Conservation (phyloP, 257 asterid species). For the Scutellaria galericulata region DNA sequence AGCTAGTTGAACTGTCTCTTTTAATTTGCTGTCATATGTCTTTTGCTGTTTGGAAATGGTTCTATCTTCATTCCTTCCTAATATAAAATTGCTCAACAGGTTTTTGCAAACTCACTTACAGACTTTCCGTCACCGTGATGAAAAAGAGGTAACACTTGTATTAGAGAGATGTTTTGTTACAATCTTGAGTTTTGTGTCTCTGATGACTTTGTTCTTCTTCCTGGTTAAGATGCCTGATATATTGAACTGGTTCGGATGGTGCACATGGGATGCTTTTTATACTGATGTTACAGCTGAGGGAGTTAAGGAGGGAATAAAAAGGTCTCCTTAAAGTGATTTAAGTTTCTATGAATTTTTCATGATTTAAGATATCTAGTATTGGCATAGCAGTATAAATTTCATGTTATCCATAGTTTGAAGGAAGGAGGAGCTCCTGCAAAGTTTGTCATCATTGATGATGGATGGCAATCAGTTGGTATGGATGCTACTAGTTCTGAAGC, state of each 20-base stretch:
- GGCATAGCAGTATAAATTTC: background rate
- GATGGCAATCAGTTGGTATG: constrained; percentile 86
- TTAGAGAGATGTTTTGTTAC: background rate
- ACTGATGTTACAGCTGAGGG: constrained; percentile 84
- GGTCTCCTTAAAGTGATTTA: constrained; percentile 42
- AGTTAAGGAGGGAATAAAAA: constrained; percentile 66
- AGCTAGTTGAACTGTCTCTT: constrained; percentile 3
- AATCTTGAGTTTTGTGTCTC: constrained; percentile 11
- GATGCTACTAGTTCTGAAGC: constrained; percentile 58
- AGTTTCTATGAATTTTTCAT: constrained; percentile 8
- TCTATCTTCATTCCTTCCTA: background rate
- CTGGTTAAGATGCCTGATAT: constrained; percentile 76
- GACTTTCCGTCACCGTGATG: constrained; percentile 74
- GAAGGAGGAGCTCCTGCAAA: constrained; percentile 73
- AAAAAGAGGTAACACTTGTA: constrained; percentile 61
- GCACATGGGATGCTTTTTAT: constrained; percentile 96
- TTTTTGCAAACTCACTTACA: constrained; percentile 61
- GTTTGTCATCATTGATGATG: constrained; percentile 78
- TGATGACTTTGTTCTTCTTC: constrained; percentile 26
- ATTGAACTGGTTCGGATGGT: constrained; percentile 96
- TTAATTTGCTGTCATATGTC: constrained; percentile 4
- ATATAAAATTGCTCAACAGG: constrained; percentile 43
- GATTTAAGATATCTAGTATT: background rate
- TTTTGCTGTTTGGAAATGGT: background rate
- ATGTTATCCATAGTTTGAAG: constrained; percentile 43